Evolutionary conservation across 176 grass and related monocot genomes (phyloP).

Genomic region (Oryza officinalis): DNA sequence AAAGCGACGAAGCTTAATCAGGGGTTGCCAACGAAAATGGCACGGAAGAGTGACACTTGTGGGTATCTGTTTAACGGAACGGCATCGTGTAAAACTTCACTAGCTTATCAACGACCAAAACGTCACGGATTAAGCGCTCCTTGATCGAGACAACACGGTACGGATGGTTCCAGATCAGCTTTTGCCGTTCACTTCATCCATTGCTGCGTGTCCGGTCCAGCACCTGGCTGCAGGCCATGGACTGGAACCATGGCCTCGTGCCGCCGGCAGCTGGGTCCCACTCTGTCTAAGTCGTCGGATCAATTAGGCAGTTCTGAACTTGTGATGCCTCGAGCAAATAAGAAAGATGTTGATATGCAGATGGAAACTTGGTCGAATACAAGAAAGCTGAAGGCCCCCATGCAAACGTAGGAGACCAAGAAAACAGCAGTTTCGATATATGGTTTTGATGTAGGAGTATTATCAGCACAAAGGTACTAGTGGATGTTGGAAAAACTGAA

Average conservation of each 20-base stretch:
- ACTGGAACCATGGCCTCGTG: background rate
- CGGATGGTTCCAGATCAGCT: background rate
- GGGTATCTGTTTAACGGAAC: background rate
- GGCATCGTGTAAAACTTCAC: background rate
- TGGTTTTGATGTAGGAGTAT: background rate
- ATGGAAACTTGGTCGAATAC: background rate
- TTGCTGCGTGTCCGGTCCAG: background rate
- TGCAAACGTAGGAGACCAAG: too few relatives aligned
- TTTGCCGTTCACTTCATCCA: background rate
- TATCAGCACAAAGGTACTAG: background rate
- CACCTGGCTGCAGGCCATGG: background rate
- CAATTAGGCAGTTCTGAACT: background rate
- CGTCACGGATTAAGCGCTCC: background rate
- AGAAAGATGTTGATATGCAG: background rate
- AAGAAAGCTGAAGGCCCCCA: background rate
- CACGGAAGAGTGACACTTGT: background rate
- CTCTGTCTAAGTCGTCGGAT: background rate
- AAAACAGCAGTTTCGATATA: background rate
- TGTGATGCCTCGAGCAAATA: background rate
- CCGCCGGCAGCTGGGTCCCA: slow-evolving; percentile 16
- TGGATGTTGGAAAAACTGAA: background rate
- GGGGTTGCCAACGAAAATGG: background rate
- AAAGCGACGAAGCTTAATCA: background rate
- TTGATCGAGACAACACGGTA: background rate
- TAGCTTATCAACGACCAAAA: background rate